Conservation (phyloP, 2,329 filamentous ascomycete species). For the Curvularia eragrostidis region DNA sequence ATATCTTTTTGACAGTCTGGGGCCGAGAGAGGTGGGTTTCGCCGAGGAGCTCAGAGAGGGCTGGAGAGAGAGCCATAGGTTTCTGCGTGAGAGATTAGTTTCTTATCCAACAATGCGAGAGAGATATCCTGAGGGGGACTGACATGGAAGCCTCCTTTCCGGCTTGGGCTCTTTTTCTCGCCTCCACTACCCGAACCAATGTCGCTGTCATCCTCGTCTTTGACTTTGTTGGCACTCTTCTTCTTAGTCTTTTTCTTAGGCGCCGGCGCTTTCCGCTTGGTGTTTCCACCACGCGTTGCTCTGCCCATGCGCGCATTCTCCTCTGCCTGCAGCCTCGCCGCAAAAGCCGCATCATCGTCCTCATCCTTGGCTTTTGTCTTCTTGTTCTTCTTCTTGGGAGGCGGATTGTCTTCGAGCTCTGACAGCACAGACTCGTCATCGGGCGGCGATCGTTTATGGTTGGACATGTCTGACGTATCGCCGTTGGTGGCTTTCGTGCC, state of each 20-base stretch:
- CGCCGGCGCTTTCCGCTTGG: constrained; percentile 58
- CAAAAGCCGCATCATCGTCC: constrained; percentile 84
- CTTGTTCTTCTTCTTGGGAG: constrained; percentile 64
- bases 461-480: constrained; percentile 36
- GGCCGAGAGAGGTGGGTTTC: constrained; percentile 86
- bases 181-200: constrained; percentile 66
- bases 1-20: constrained; percentile 94
- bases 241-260: constrained; percentile 76
- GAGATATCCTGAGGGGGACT: constrained; percentile 34
- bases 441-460: constrained; percentile 53
- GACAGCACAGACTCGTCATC: constrained; percentile 52
- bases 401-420: constrained; percentile 48
- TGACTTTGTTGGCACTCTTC: constrained; percentile 74
- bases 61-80: constrained; percentile 74
- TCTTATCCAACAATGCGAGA: constrained; percentile 12
- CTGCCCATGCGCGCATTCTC: constrained; percentile 74
- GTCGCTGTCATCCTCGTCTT: constrained; percentile 81
- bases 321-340: constrained; percentile 88
- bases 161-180: constrained; percentile 70
- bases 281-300: constrained; percentile 76
- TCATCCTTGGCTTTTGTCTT: constrained; percentile 72
- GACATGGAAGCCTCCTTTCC: constrained; percentile 90
- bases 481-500: constrained; percentile 33
- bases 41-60: constrained; percentile 73
- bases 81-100: constrained; percentile 59